Evolutionary conservation across 768 basidiomycete species (phyloP).

Genomic region (Panaeolus papilionaceus): DNA sequence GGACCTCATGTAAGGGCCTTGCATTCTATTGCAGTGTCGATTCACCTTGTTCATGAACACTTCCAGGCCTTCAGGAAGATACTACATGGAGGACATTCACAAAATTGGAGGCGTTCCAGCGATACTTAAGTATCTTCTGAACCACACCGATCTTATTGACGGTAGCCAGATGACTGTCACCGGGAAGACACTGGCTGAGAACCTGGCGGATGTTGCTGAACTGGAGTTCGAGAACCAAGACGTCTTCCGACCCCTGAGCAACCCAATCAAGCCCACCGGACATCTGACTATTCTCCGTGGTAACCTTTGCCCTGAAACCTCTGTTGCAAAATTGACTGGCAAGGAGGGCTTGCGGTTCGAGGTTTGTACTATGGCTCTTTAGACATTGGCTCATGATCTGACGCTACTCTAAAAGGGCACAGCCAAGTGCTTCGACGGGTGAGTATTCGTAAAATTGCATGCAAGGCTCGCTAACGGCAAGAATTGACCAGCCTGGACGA

Average conservation of each 20-base stretch:
- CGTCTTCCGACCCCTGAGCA: slow-evolving; percentile 70
- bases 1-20: slow-evolving; percentile 58
- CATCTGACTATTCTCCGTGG: slow-evolving; percentile 89
- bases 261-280: slow-evolving; percentile 88
- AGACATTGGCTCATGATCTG: not conserved
- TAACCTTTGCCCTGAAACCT: slow-evolving; percentile 86
- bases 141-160: slow-evolving; percentile 80
- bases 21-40: not conserved
- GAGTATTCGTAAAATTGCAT: slow-evolving; percentile 18
- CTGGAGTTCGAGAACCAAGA: slow-evolving; percentile 77
- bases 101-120: slow-evolving; percentile 86
- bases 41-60: not conserved
- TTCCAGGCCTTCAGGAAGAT: slow-evolving; percentile 78
- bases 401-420: slow-evolving; percentile 51
- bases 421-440: slow-evolving; percentile 83
- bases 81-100: slow-evolving; percentile 92
- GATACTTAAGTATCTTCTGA: slow-evolving; percentile 82
- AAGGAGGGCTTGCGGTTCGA: slow-evolving; percentile 90
- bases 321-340: slow-evolving; percentile 93
- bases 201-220: slow-evolving; percentile 79
- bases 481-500: slow-evolving; percentile 56
- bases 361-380: slow-evolving; percentile 42
- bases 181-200: slow-evolving; percentile 88
- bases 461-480: not conserved
- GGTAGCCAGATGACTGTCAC: slow-evolving; percentile 89